Conservation (phyloP, 164 flowering plant genomes). For the Magnolia kwangsiensis region DNA sequence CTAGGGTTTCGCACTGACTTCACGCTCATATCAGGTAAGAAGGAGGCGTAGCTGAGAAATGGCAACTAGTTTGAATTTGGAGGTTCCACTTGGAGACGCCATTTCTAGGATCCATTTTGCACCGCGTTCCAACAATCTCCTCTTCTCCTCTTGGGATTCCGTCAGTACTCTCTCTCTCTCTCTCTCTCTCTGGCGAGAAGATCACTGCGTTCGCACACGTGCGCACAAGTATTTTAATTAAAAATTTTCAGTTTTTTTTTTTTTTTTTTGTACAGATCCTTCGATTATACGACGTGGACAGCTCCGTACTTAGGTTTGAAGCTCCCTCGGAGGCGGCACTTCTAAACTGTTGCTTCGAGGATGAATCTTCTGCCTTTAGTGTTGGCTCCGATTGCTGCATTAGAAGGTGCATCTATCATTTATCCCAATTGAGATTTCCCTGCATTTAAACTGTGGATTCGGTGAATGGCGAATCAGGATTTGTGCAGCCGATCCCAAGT, state of each 20-base stretch:
- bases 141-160: constrained; percentile 84
- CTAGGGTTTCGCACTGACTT: too few relatives aligned
- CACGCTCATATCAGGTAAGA: too few relatives aligned
- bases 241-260: not conserved
- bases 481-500: too few relatives aligned
- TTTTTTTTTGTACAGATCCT: constrained; percentile 37
- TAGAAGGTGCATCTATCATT: constrained; percentile 40
- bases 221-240: not conserved
- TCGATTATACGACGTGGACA: constrained; percentile 65
- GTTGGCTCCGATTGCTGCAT: constrained; percentile 60
- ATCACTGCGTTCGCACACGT: not conserved
- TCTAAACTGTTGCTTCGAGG: constrained; percentile 80
- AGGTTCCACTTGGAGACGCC: constrained; percentile 53
- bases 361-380: constrained; percentile 44
- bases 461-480: too few relatives aligned
- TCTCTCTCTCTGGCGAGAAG: not conserved
- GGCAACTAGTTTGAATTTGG: constrained; percentile 44
- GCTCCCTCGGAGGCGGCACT: constrained; percentile 44
- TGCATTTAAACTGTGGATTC: too few relatives aligned
- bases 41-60: constrained; percentile 20
- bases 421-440: too few relatives aligned
- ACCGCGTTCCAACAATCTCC: constrained; percentile 68
- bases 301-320: constrained; percentile 40
- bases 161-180: constrained; percentile 28
- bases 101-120: constrained; percentile 72